Conservation (phyloP, 1,139 yeast genomes). For the Saccharomyces pastorianus region DNA sequence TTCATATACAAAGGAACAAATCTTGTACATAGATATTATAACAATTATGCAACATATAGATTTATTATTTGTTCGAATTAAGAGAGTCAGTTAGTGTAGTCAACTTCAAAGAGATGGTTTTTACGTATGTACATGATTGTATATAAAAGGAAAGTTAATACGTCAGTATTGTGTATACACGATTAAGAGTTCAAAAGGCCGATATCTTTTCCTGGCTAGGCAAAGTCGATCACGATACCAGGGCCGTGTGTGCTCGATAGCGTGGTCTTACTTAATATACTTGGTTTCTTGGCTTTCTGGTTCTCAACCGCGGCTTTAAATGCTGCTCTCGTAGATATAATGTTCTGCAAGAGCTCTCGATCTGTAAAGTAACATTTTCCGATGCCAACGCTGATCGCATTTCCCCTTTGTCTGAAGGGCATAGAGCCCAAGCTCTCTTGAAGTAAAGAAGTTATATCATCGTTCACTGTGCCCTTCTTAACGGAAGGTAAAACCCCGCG, state of each 20-base stretch:
- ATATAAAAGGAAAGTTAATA: background rate
- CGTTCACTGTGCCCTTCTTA: conserved; percentile 80
- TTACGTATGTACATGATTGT: conserved; percentile 1
- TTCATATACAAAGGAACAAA: background rate
- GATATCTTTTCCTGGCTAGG: conserved; percentile 6
- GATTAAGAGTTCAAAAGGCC: background rate
- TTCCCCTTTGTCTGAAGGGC: conserved; percentile 60
- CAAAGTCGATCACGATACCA: conserved; percentile 61
- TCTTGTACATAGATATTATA: conserved; percentile 6
- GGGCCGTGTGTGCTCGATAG: conserved; percentile 75
- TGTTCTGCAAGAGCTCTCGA: conserved; percentile 62
- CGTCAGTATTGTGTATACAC: conserved; percentile 1
- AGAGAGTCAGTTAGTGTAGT: background rate
- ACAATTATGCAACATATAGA: background rate
- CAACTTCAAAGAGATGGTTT: background rate
- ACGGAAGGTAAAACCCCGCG: conserved; percentile 81
- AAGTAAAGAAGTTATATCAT: conserved; percentile 51
- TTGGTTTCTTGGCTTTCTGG: conserved; percentile 57
- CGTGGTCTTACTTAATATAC: conserved; percentile 61
- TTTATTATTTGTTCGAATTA: background rate
- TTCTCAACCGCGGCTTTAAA: conserved; percentile 50
- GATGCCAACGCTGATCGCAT: conserved; percentile 55
- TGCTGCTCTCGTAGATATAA: conserved; percentile 61
- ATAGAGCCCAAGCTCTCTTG: conserved; percentile 54
- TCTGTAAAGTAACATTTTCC: conserved; percentile 79